Evolutionary conservation across 148 eudicot genomes (phyloP), one percentile per base, ranked within the genome.

Genomic region (Fagopyrum esculentum): DNA sequence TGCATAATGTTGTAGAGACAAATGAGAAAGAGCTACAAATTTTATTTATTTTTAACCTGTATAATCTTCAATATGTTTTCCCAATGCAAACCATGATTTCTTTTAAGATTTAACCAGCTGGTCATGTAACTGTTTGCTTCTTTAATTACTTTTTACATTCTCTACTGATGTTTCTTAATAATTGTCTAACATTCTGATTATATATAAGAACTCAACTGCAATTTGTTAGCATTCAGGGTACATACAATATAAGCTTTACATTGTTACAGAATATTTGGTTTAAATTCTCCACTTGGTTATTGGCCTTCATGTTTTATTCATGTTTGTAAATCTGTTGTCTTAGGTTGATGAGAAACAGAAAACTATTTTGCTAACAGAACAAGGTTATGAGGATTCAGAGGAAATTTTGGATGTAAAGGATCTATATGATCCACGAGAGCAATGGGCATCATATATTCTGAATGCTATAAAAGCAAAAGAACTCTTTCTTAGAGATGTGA

Each of bases 321-420:
- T 45, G 29, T 71, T 48, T 30, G 56, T 11, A 12, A 13, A 57
- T 75, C 71, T 73, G 10, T 43, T 69, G 64, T 82, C 85, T 85
- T 89, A 95, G 99, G 97, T 96, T 80, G 98, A 96, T 81, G 99
- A 96, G 89, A 96, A 91, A 86, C 98, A 89, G 81, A 95, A 96
- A 85, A 80, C 83, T 60, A 87, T 96, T 78, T 78, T 96, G 81
- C 91, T 96, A 63, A 85, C 93, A 45, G 99, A 96, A 83, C 99
- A 96, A 86, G 99, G 99, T 79, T 96, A 96, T 87, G 98, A 88
- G 82, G 99, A 96, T 83, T 91, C 99, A 74, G 99, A 96, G 78
- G 98, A 96, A 83, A 96, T 92, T 84, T 83, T 96, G 78, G 88
- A 89, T 80, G 93, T 92, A 26, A 86, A 89, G 74, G 99, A 96